Percentiles rank a stretch among this genome's conserved stretches.
phyloP scores from a whole-genome alignment of 345 rosid species.

The Eucalyptus shirleyi region DNA sequence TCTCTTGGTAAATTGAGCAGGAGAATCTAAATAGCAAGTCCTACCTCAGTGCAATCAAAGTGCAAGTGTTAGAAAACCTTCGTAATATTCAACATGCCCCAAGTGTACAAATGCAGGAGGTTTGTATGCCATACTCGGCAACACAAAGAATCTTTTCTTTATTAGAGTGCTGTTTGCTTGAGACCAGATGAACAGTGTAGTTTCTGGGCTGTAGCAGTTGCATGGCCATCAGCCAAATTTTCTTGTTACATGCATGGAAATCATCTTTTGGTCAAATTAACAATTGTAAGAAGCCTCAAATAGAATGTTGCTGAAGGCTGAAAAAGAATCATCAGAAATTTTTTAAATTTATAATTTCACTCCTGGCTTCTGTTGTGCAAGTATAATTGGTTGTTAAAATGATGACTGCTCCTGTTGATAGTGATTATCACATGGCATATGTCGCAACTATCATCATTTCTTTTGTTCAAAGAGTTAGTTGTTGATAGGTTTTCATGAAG shows the following conservation, averaged over 20 bases:
- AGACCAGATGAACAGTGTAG: not conserved
- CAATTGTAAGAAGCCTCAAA: not conserved
- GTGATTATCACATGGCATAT: not conserved
- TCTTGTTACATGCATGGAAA: not conserved
- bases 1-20: conserved; percentile 27
- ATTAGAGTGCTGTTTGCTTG: not conserved
- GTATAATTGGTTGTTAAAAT: not conserved
- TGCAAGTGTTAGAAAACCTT: conserved; percentile 85
- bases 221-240: not conserved
- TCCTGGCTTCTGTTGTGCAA: not conserved
- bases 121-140: not conserved
- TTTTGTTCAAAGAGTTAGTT: not conserved
- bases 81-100: conserved; percentile 94
- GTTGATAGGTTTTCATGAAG: not conserved
- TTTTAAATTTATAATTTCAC: not conserved
- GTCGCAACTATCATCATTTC: not conserved
- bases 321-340: not conserved
- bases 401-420: not conserved
- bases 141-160: not conserved
- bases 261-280: not conserved
- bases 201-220: not conserved
- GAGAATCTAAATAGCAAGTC: conserved; percentile 87
- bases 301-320: not conserved
- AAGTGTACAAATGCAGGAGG: conserved; percentile 97
- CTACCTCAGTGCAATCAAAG: conserved; percentile 72